Evolutionary conservation across 2,329 filamentous ascomycete genomes (phyloP), one percentile per base, ranked within the genome.

Genomic region (Monosporascus ibericus): DNA sequence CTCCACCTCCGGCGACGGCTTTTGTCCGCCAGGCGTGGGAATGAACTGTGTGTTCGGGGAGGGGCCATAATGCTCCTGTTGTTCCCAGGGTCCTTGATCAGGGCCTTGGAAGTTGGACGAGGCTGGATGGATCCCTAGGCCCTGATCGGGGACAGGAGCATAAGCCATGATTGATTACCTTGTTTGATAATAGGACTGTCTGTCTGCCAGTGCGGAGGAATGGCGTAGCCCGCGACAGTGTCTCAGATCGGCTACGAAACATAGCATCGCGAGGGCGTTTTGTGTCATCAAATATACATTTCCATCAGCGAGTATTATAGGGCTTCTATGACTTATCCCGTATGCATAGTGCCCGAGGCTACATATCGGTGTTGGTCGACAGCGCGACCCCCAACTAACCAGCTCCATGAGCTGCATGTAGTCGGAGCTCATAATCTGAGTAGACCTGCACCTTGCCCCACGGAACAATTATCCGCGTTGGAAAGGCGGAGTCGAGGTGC

Each of bases 41-140:
- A 52, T 18, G 24, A 51, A 50, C 27, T 24, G 38, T 38, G 46
- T 44, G 18, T 52, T 48, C 14, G 48, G 52, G 9, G 54, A 50
- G 17, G 50, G 46, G 1, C 48, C 44, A 25, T 53, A 50, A 44
- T 53, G 50, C 37, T 54, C 52, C 11, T 22, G 40, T 22, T 44
- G 24, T 50, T 48, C 39, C 42, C 24, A 36, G 25, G 50, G 14
- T 39, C 40, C 38, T 15, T 48, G 46, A 25, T 48, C 50, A n/a
- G 25, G 22, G 17, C 34, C 34, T 14, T 47, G 47, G 9, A 30
- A 40, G 42, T 47, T 22, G n/a, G 49, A 34, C 14, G 44, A 30
- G 22, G 27, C 3, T 8, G 37, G 17, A n/a, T 51, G 24, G n/a
- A 11, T 25, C 40, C 20, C 40, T 17, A 22, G 47, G 8, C 37